Evolutionary conservation across 164 flowering plant species (phyloP).

Genomic region (Piper betle): DNA sequence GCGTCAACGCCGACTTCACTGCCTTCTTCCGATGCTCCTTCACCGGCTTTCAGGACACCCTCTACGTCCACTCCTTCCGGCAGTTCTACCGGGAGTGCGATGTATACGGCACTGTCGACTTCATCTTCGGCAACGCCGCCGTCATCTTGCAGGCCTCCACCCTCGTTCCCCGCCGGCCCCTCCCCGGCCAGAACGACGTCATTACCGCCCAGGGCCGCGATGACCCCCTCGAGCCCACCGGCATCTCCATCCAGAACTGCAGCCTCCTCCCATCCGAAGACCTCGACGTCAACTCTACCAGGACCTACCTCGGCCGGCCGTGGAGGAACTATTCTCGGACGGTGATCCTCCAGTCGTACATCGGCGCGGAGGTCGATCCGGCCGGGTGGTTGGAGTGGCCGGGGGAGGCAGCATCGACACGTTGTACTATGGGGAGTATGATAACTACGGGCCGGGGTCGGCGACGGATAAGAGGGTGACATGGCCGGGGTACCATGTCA

Average conservation of each 20-base stretch:
- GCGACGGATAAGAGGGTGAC: conserved; percentile 35
- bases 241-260: conserved; percentile 72
- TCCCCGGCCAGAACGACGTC: conserved; percentile 49
- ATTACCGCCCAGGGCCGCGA: conserved; percentile 65
- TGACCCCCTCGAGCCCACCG: conserved; percentile 46
- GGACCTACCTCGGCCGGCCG: conserved; percentile 74
- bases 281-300: conserved; percentile 19
- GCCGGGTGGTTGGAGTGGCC: conserved; percentile 64
- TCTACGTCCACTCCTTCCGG: conserved; percentile 68
- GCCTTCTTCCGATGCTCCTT: conserved; percentile 55
- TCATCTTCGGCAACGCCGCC: conserved; percentile 76
- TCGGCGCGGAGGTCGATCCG: conserved; percentile 45
- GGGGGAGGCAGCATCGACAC: conserved; percentile 32
- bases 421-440: conserved; percentile 68
- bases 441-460: conserved; percentile 53
- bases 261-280: conserved; percentile 44
- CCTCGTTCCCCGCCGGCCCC: conserved; percentile 44
- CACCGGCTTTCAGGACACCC: conserved; percentile 58
- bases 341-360: conserved; percentile 48
- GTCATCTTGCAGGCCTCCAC: conserved; percentile 63
- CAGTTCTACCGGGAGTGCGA: conserved; percentile 80
- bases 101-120: conserved; percentile 71
- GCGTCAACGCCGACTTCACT: conserved; percentile 55
- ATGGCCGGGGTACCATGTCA: conserved; percentile 62
- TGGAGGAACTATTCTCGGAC: conserved; percentile 57